Conservation (phyloP, 163 green algal genomes). For the Dunaliella salina region DNA sequence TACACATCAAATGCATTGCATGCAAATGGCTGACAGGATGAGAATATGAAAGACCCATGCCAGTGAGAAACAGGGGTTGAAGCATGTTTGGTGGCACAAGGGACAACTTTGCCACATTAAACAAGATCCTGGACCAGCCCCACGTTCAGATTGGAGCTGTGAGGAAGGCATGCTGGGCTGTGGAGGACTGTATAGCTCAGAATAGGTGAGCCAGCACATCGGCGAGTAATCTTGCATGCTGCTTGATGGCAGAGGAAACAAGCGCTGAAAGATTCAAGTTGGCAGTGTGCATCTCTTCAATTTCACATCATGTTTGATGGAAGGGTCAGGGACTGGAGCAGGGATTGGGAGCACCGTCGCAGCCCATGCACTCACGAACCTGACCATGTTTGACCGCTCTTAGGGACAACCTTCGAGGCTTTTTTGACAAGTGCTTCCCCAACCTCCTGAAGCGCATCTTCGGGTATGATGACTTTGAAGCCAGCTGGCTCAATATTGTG, state of each 20-base stretch:
- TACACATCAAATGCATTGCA: too few relatives aligned
- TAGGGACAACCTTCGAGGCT: slow-evolving; percentile 81
- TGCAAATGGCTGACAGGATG: too few relatives aligned
- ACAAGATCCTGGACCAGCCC: slow-evolving; percentile 31
- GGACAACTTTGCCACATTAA: slow-evolving; percentile 28
- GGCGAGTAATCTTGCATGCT: not conserved
- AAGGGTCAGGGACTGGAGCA: not conserved
- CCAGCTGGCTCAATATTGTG: slow-evolving; percentile 65
- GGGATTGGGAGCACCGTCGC: not conserved
- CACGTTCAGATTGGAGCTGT: slow-evolving; percentile 40
- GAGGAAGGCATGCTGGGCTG: slow-evolving; percentile 48
- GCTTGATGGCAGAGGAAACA: not conserved
- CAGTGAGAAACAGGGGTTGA: too few relatives aligned
- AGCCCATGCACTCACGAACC: too few relatives aligned
- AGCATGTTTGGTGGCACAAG: slow-evolving; percentile 2
- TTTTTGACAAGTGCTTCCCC: slow-evolving; percentile 81
- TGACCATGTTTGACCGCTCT: slow-evolving; percentile 5
- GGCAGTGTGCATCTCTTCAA: not conserved
- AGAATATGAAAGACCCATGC: too few relatives aligned
- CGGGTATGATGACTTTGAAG: slow-evolving; percentile 68
- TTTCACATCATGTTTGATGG: not conserved
- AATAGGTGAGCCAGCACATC: slow-evolving; percentile 53
- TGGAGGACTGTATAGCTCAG: slow-evolving; percentile 64
- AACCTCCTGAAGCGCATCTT: slow-evolving; percentile 76
- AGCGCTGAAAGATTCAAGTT: not conserved